phyloP scores from a whole-genome alignment of 208 protist genomes.

The Leishmania martiniquensis region DNA sequence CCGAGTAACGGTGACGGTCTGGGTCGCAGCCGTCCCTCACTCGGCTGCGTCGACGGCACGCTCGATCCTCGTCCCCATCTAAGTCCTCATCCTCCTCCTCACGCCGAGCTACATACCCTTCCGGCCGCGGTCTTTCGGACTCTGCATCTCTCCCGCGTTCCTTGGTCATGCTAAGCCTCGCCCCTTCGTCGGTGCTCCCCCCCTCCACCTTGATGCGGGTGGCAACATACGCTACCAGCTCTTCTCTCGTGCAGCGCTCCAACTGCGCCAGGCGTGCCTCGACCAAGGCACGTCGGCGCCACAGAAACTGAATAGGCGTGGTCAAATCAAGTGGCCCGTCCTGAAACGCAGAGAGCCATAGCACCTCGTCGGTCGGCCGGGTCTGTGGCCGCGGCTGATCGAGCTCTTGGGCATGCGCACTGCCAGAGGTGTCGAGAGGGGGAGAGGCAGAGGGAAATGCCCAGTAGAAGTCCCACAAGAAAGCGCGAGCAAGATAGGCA shows the following conservation, averaged over 20 bases:
- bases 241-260: constrained; percentile 44
- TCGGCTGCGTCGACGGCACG: background rate
- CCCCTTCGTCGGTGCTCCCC: background rate
- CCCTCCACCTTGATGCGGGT: constrained; percentile 26
- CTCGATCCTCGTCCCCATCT: background rate
- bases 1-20: background rate
- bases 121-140: background rate
- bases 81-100: background rate
- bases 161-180: background rate
- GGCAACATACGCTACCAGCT: constrained; percentile 39
- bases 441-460: constrained; percentile 12
- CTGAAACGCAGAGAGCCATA: constrained; percentile 79
- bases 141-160: background rate
- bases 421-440: background rate
- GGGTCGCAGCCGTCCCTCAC: background rate
- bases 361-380: background rate
- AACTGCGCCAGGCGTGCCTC: constrained; percentile 53
- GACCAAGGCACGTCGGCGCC: constrained; percentile 44
- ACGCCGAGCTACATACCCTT: background rate
- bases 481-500: constrained; percentile 48
- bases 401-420: background rate
- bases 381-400: background rate
- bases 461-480: constrained; percentile 66
- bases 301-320: constrained; percentile 38
- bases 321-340: constrained; percentile 60